These are phyloP conservation scores for Balakata baccata DNA, from an alignment of 345 rosid genomes.

Conservation along the genomic window DNA sequence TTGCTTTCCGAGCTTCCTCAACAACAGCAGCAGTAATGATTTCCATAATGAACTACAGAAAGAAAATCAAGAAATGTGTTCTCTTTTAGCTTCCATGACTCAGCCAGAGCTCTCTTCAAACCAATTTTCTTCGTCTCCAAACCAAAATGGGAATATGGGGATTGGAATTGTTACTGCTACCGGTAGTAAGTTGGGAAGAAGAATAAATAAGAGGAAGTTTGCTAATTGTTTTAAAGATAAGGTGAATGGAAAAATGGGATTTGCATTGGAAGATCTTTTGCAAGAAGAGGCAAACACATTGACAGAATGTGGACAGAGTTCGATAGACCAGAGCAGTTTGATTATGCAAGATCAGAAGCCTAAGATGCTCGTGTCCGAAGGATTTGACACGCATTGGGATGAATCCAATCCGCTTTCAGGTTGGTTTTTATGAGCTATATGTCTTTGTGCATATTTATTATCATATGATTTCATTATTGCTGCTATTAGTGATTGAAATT, in stretches of 20 bases:
- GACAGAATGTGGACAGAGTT: slow-evolving; percentile 31
- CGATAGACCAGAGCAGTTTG: slow-evolving; percentile 16
- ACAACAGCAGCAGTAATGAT: slow-evolving; percentile 11
- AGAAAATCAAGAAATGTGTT: slow-evolving; percentile 24
- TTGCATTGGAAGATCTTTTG: slow-evolving; percentile 51
- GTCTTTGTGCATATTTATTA: too few species aligned
- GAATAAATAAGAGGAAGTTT: slow-evolving; percentile 19
- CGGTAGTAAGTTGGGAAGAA: slow-evolving; percentile 3
- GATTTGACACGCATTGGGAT: slow-evolving; percentile 25
- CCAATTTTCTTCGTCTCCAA: slow-evolving; percentile 38
- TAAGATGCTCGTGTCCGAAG: slow-evolving; percentile 11
- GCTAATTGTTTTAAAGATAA: neutral
- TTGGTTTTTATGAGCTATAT: slow-evolving; percentile 1
- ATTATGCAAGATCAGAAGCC: slow-evolving; percentile 23
- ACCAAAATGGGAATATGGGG: slow-evolving; percentile 24
- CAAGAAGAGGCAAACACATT: slow-evolving; percentile 47
- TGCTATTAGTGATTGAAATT: too few species aligned
- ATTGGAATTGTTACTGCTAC: neutral
- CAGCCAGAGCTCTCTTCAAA: slow-evolving; percentile 73
- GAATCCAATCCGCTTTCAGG: slow-evolving; percentile 36
- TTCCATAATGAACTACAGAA: slow-evolving; percentile 19
- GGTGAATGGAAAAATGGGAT: slow-evolving; percentile 13
- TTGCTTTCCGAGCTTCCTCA: neutral
- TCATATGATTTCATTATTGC: too few species aligned
- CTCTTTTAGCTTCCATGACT: slow-evolving; percentile 28